These are phyloP conservation scores for Astrothelium subdiscretum DNA, from an alignment of 495 filamentous ascomycete species.

Conservation along the genomic window DNA sequence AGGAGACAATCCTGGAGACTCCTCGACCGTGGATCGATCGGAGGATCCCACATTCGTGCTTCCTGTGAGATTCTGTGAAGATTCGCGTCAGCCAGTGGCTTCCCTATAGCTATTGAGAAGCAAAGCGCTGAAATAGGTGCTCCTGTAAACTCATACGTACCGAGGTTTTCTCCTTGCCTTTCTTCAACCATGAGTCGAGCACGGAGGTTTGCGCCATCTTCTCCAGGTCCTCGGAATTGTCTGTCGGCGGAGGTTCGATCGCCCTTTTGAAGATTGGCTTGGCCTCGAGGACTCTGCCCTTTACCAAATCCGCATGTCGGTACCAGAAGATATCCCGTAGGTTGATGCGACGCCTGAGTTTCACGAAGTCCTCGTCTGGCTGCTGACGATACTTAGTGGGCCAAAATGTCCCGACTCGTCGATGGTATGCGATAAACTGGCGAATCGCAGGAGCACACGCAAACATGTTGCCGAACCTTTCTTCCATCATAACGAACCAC, in stretches of 20 bases:
- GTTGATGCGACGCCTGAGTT: conserved; percentile 8
- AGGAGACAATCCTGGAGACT: not conserved
- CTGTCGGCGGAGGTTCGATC: not conserved
- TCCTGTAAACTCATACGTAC: too few relatives aligned
- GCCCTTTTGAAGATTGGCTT: not conserved
- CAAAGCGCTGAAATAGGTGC: too few relatives aligned
- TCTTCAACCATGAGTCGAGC: not conserved
- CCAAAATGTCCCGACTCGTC: conserved; percentile 1
- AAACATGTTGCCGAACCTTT: conserved; percentile 9
- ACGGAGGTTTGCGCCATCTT: not conserved
- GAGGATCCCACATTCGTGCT: not conserved
- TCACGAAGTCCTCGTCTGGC: conserved; percentile 14
- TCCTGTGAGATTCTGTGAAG: not conserved
- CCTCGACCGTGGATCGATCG: not conserved
- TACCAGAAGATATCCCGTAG: conserved; percentile 16
- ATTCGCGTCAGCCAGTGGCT: too few relatives aligned
- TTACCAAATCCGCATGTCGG: conserved; percentile 1
- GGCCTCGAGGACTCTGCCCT: conserved; percentile 3
- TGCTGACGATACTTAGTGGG: conserved; percentile 6
- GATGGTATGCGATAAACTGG: conserved; percentile 8
- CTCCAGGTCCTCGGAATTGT: not conserved
- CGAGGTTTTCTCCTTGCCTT: not conserved
- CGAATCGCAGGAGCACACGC: conserved; percentile 10
- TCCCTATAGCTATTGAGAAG: too few relatives aligned
- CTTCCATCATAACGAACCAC: conserved; percentile 9